Conservation (phyloP, 768 basidiomycete species). For the Termitomyces sp. region DNA sequence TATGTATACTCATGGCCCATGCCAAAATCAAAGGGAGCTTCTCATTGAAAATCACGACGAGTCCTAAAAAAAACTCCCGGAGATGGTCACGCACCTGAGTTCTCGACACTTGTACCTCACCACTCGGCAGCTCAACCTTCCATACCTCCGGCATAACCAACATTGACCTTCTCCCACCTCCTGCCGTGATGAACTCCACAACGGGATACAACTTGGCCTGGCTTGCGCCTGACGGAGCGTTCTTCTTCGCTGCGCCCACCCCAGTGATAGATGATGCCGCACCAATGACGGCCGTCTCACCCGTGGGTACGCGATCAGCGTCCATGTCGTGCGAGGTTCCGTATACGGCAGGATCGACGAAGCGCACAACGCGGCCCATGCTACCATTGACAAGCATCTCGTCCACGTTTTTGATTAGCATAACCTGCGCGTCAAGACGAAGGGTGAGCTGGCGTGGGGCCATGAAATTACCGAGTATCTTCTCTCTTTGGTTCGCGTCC, state of each 20-base stretch:
- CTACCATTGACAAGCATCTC: constrained; percentile 92
- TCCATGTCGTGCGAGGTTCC: constrained; percentile 36
- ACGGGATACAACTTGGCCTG: constrained; percentile 46
- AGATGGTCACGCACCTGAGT: constrained; percentile 54
- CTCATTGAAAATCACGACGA: not conserved
- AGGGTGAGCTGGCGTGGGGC: constrained; percentile 67
- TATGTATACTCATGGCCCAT: constrained; percentile 99
- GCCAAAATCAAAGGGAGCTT: constrained; percentile 85
- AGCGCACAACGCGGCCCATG: constrained; percentile 80
- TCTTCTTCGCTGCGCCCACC: constrained; percentile 22
- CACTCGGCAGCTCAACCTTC: constrained; percentile 86
- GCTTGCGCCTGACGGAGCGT: constrained; percentile 12
- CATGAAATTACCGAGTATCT: constrained; percentile 88
- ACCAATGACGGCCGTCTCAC: constrained; percentile 22
- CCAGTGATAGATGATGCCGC: constrained; percentile 21
- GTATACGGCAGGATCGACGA: constrained; percentile 50
- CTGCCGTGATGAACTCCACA: constrained; percentile 71
- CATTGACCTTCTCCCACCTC: constrained; percentile 46
- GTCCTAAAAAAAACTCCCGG: not conserved
- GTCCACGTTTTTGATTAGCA: constrained; percentile 94
- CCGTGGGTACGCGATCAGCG: constrained; percentile 21
- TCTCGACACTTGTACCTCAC: constrained; percentile 76
- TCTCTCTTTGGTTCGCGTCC: constrained; percentile 58
- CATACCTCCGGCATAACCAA: constrained; percentile 69
- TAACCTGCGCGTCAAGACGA: constrained; percentile 82